Evolutionary conservation across 768 basidiomycete genomes (phyloP), one percentile per base, ranked within the genome.

Genomic region (Lactifluus pinguis): DNA sequence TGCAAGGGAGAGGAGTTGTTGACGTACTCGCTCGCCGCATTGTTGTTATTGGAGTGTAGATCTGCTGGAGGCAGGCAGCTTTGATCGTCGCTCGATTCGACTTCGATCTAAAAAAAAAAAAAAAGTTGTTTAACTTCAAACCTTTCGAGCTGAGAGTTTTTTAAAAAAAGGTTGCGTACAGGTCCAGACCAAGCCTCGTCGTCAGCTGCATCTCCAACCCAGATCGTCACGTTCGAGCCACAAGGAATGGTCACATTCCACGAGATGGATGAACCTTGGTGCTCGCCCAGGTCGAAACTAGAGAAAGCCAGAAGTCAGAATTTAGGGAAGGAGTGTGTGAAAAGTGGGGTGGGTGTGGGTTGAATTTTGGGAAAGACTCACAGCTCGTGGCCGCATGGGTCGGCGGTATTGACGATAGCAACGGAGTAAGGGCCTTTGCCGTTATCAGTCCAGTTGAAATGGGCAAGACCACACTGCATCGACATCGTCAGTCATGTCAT

Each of bases 361-460:
- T 29, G 42, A 45, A 34, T 34, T 34, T 34, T 25, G 25, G 25
- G 25, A 25, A 10, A 13, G 47, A 65, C 85, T 68, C 58, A 90
- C 88, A 89, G 64, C 50, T 80, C 69, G 38, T 76, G 73, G 64
- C 82, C 82, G 63, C 89, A 92, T 5, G 78, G 77, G 65, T 86
- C 77, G 4, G 71, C 65, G 51, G 77, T 73, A 55, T 76, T 54
- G 38, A 84, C 85, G 53, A 84, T 67, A 68, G 83, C 71, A 66
- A 89, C 66, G 68, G 82, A 81, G 76, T 84, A 87, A 3, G 86
- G 85, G 0, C 68, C 70, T 25, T 25, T 25, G 6, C 66, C 65
- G 17, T 75, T 72, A 6, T 65, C 44, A 9, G 73, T 67, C 88
- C 88, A 90, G 42, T 76, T 76, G 66, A 89, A 71, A 9, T 72